A percentile compares a stretch with the other conserved stretches of the same genome.
Evolutionary conservation across 345 rosid species (phyloP).

Genomic region (Eucalyptus guilfoylei): DNA sequence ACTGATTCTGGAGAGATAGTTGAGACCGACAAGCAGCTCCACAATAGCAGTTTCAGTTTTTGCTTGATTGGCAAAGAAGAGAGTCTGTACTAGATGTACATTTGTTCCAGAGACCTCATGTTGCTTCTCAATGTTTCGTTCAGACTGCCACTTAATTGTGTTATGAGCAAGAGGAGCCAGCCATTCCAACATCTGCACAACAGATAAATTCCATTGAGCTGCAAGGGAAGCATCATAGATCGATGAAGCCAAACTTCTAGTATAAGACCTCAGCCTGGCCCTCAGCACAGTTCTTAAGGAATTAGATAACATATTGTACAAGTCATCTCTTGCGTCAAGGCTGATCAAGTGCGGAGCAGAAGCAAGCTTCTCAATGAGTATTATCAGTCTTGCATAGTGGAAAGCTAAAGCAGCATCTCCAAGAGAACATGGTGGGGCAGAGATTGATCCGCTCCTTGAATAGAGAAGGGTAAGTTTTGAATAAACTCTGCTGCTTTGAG

Average conservation of each 20-base stretch:
- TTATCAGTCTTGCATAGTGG: slow-evolving; percentile 44
- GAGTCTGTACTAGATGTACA: slow-evolving; percentile 51
- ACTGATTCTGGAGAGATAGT: slow-evolving; percentile 26
- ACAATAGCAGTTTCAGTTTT: slow-evolving; percentile 55
- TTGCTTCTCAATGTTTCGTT: slow-evolving; percentile 41
- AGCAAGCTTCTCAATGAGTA: slow-evolving; percentile 40
- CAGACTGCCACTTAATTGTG: slow-evolving; percentile 48
- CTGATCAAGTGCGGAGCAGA: slow-evolving; percentile 34
- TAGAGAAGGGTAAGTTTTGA: slow-evolving; percentile 16
- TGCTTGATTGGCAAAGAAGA: slow-evolving; percentile 41
- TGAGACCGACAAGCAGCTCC: slow-evolving; percentile 55
- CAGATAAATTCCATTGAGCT: slow-evolving; percentile 26
- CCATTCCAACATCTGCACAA: slow-evolving; percentile 40
- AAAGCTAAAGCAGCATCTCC: slow-evolving; percentile 54
- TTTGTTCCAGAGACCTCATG: slow-evolving; percentile 21
- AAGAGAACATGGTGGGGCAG: slow-evolving; percentile 35
- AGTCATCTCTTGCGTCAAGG: slow-evolving; percentile 31
- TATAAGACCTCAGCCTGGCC: slow-evolving; percentile 21
- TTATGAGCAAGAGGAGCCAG: slow-evolving; percentile 50
- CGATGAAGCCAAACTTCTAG: slow-evolving; percentile 12
- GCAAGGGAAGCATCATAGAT: slow-evolving; percentile 29
- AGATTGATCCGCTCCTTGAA: slow-evolving; percentile 15
- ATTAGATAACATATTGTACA: slow-evolving; percentile 43
- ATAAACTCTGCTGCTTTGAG: slow-evolving; percentile 10
- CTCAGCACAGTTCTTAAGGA: slow-evolving; percentile 24